Base-by-base conservation (phyloP, 2,329 filamentous ascomycete genomes). In the Fusarium graminum region DNA sequence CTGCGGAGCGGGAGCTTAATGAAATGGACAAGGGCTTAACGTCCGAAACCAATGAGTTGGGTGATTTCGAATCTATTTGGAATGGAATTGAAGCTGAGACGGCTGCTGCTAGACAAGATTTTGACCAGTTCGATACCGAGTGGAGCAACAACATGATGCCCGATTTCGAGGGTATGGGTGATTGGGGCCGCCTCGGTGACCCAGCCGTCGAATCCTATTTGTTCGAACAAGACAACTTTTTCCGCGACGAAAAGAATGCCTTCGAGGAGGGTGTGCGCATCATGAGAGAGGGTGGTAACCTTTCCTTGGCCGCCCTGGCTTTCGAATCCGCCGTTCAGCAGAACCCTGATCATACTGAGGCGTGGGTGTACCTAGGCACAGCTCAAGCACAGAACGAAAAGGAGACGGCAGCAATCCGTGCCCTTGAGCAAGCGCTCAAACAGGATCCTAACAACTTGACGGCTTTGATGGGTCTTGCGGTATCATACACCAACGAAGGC, bases 371-470 rank as follows among this genome's bases (percentile, higher is more conserved):
- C 73, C 87, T 99, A 30, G 95, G 95, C 52, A 90, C 91, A 52
- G 92, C 94, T 17, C 95, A 99, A 80, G 95, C 95, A 19, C 95
- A 99, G 78, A 99, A 99, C 78, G 95, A 99, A 79, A 99, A 99
- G 81, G 95, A 99, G 78, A 91, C 93, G 10, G 94, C 95, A 0
- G 95, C 95, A 4, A 97, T 99, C 68, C 90, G 95, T 32, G 95
- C 95, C 4, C 83, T 98, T 61, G 94, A 98, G 78, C 92, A 95
- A 76, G 93, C 94, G 1, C 81, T 97, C 66, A 94, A 94, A 78
- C 83, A 95, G 28, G 94, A 98, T 72, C 90, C 93, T 1, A 90
- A 88, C 73, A 97, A 97, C 75, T 85, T 96, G 19, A 88, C 92
- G 60, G 94, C 94, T 1, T 85, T 99, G 43, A 98, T 99, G 94